A percentile compares a stretch with the other conserved stretches of the same genome.
These are phyloP conservation scores for Termitomyces sp. DNA, from an alignment of 768 basidiomycete species.

Conservation along the genomic window DNA sequence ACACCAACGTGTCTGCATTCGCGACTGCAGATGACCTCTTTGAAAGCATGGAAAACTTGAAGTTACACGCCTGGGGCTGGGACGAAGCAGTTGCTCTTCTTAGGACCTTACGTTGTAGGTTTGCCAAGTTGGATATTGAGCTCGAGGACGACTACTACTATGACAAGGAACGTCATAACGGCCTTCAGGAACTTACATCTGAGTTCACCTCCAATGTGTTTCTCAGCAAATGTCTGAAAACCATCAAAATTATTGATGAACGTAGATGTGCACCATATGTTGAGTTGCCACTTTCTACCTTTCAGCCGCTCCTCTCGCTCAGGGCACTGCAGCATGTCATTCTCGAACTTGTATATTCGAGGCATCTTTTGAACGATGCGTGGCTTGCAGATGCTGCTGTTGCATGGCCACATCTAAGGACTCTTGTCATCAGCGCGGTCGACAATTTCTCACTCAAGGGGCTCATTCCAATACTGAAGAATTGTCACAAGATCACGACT, in stretches of 20 bases:
- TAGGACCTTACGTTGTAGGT: background rate
- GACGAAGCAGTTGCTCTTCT: background rate
- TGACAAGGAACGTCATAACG: background rate
- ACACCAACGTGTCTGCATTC: background rate
- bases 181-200: background rate
- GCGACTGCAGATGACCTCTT: background rate
- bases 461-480: background rate
- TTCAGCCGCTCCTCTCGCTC: background rate
- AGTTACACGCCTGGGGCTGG: background rate
- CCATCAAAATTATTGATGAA: background rate
- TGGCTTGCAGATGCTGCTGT: slow-evolving; percentile 1
- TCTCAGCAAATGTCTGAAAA: background rate
- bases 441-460: background rate
- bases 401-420: background rate
- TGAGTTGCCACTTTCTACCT: background rate
- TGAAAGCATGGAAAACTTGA: background rate
- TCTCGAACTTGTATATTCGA: background rate
- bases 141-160: background rate
- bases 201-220: background rate
- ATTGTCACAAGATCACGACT: background rate
- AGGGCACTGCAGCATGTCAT: background rate
- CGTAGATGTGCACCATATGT: too few relatives aligned
- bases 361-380: background rate
- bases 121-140: background rate
- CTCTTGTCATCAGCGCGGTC: background rate